A percentile compares a stretch with the other conserved stretches of the same genome.
Evolutionary conservation across 2,329 filamentous ascomycete genomes (phyloP).

Genomic region (Colletotrichum caudatum): DNA sequence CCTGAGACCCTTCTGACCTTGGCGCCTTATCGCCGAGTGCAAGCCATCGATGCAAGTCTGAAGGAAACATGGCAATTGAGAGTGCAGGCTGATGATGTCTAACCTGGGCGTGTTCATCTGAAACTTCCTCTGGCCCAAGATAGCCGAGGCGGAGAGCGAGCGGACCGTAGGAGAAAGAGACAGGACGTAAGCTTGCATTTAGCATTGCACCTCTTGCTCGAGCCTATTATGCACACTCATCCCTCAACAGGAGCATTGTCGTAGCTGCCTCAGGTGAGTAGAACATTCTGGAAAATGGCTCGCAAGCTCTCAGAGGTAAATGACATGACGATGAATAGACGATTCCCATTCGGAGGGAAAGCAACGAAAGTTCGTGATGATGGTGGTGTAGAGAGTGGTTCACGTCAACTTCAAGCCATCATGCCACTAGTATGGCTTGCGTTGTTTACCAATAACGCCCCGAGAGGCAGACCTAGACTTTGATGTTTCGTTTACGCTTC

Average conservation of each 20-base stretch:
- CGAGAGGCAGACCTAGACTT: background rate
- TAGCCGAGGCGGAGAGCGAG: background rate
- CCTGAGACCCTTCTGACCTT: conserved; percentile 12
- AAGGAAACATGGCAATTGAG: background rate
- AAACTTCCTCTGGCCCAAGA: conserved; percentile 20
- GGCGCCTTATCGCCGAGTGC: conserved; percentile 15
- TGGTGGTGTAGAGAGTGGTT: background rate
- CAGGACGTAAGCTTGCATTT: background rate
- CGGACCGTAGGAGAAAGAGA: background rate
- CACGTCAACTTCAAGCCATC: conserved; percentile 5
- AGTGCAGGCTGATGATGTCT: conserved; percentile 7
- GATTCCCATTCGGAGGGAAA: background rate
- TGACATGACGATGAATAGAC: background rate
- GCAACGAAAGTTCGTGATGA: background rate
- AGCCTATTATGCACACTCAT: background rate
- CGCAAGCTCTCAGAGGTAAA: background rate
- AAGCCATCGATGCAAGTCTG: conserved; percentile 12
- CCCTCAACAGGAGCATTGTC: background rate
- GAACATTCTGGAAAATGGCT: background rate
- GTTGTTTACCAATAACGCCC: background rate
- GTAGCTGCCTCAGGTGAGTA: background rate
- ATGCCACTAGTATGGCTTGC: background rate
- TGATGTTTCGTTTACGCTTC: background rate
- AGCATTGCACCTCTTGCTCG: background rate
- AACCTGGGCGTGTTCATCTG: conserved; percentile 24